Base-by-base conservation (phyloP, 2,329 filamentous ascomycete genomes). In the Sclerotinia minor region DNA sequence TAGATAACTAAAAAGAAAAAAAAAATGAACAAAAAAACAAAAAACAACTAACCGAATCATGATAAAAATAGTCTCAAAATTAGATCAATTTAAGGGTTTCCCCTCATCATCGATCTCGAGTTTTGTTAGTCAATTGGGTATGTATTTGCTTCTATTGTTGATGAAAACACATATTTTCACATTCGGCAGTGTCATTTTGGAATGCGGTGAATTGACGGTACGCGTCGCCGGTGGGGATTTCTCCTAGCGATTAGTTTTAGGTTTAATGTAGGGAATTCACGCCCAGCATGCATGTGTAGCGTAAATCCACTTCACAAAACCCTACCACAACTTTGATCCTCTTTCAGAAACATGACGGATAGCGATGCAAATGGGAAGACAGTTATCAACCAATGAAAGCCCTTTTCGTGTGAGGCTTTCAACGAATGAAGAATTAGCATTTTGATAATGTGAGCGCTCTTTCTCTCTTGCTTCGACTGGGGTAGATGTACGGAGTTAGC, bases 331-430 rank as follows among this genome's bases (percentile, higher is more conserved):
- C 45, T 35, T 53, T 41, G 32, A 64, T 53, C 38, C 21, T 29
- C 8, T 41, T 50, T 59, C 41, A 15, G 47, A 29, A n/a, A 65
- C 19, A 26, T 41, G 60, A 53, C n/a, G 24, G 50, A 65, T 29
- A 32, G 19, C 19, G 7, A 60, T 47, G 19, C 15, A 4, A 59
- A 44, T 52, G n/a, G 32, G 45, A 52, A 52, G 44, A 41, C 38
- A 41, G 38, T 6, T 41, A 17, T 41, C 4, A 17, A 17, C 38
- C 38, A 41, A 41, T 41, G 38, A 41, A 41, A 41, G 13, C 38
- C 38, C 2, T 29, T 21, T 65, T 32, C 38, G 29, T 24, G n/a
- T 41, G 60, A 64, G 47, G 60, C 45, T 64, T 64, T 19, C 35
- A 50, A 57, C 63, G 52, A 55, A 65, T 58, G 29, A 65, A 19